phyloP scores from a whole-genome alignment of 768 basidiomycete species.

The Mycena alexandri region DNA sequence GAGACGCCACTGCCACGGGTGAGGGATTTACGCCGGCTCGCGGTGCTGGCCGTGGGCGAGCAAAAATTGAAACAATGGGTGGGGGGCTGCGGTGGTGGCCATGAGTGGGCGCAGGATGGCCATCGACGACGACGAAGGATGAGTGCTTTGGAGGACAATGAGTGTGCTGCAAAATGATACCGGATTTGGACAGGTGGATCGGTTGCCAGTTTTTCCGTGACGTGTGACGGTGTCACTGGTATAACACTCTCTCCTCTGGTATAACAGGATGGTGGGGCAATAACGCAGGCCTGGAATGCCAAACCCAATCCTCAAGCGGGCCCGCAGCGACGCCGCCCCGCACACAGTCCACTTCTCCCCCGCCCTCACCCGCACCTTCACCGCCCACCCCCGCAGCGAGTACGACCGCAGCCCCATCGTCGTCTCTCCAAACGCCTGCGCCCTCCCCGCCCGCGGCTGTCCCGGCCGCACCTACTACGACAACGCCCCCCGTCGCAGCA shows the following conservation, averaged over 20 bases:
- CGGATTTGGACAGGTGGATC: neutral
- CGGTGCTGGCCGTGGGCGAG: too few relatives aligned
- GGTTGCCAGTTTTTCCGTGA: too few relatives aligned
- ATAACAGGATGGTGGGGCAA: neutral
- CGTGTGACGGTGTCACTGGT: too few relatives aligned
- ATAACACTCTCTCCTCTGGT: too few relatives aligned
- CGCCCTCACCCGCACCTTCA: conserved; percentile 61
- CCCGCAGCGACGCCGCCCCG: conserved; percentile 42
- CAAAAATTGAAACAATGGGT: too few relatives aligned
- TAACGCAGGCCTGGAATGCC: conserved; percentile 5
- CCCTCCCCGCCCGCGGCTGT: conserved; percentile 83
- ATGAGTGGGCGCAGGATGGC: too few relatives aligned
- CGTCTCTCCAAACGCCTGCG: conserved; percentile 78
- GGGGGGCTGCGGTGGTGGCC: too few relatives aligned
- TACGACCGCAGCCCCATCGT: conserved; percentile 89
- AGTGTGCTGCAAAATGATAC: neutral
- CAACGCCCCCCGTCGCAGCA: conserved; percentile 47
- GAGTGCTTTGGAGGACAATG: too few relatives aligned
- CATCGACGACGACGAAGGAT: too few relatives aligned
- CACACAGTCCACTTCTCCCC: conserved; percentile 63
- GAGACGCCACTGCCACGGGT: conserved; percentile 15
- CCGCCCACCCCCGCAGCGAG: conserved; percentile 65
- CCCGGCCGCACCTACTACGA: conserved; percentile 77
- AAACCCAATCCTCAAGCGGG: conserved; percentile 72
- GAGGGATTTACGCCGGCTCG: conserved; percentile 29